These are phyloP conservation scores for Collybiopsis confluens DNA, from an alignment of 768 basidiomycete genomes.

Conservation along the genomic window DNA sequence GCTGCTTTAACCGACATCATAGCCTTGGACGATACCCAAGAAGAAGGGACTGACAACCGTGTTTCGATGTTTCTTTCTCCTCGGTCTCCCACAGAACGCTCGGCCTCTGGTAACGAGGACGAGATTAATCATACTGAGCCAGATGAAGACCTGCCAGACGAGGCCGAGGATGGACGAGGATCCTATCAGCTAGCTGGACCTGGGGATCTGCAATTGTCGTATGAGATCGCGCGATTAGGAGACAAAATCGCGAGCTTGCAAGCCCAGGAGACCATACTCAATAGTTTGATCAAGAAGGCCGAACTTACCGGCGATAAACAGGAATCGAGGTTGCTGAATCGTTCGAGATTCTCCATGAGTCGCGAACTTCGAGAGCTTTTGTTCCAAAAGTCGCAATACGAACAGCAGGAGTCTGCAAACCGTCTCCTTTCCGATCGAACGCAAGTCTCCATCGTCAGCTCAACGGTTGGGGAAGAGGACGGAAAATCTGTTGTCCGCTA, in stretches of 20 bases:
- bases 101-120: conserved; percentile 34
- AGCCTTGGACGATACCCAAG: conserved; percentile 56
- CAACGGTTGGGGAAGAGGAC: conserved; percentile 75
- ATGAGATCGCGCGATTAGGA: conserved; percentile 77
- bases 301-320: conserved; percentile 88
- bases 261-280: conserved; percentile 78
- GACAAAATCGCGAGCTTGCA: conserved; percentile 74
- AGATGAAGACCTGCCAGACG: conserved; percentile 38
- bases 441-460: conserved; percentile 78
- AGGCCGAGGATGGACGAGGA: conserved; percentile 36
- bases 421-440: conserved; percentile 82
- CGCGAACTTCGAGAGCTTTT: conserved; percentile 79
- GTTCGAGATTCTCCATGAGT: conserved; percentile 76
- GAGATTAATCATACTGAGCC: conserved; percentile 48
- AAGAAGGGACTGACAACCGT: background rate
- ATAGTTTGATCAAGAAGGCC: conserved; percentile 88
- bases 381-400: conserved; percentile 91
- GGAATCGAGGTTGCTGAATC: conserved; percentile 77
- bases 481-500: conserved; percentile 92
- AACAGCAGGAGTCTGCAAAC: conserved; percentile 92
- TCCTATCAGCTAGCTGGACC: conserved; percentile 79
- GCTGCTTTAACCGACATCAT: conserved; percentile 96
- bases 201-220: conserved; percentile 83
- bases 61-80: conserved; percentile 8
- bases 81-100: conserved; percentile 7